A percentile compares a stretch with the other conserved stretches of the same genome.
Evolutionary conservation across 2,329 filamentous ascomycete species (phyloP).

Genomic region (Fusarium sp.): DNA sequence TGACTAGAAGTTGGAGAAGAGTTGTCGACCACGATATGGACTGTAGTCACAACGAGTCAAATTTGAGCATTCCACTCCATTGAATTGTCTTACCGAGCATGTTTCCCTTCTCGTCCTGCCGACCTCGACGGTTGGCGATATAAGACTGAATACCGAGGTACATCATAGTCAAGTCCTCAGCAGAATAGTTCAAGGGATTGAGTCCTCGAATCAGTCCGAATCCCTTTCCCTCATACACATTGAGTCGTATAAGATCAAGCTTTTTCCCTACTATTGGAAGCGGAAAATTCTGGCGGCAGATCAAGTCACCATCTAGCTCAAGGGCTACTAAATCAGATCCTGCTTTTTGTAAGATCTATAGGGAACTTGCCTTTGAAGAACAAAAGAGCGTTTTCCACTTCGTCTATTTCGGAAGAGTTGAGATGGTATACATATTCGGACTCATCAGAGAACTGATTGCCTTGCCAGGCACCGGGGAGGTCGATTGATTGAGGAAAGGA

Average conservation of each 20-base stretch:
- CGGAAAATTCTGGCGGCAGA: constrained; percentile 67
- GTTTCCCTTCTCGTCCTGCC: constrained; percentile 70
- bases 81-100: constrained; percentile 62
- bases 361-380: background rate
- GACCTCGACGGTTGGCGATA: constrained; percentile 69
- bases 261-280: constrained; percentile 65
- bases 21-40: constrained; percentile 67
- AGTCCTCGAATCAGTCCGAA: constrained; percentile 73
- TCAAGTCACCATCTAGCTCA: constrained; percentile 63
- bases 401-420: too few relatives aligned
- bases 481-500: too few relatives aligned
- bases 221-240: constrained; percentile 69
- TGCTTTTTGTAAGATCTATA: rapidly evolving
- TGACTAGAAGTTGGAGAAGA: constrained; percentile 58
- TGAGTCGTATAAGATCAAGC: constrained; percentile 61
- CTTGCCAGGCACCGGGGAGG: too few relatives aligned
- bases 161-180: constrained; percentile 70
- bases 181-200: constrained; percentile 62
- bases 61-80: too few relatives aligned
- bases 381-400: too few relatives aligned
- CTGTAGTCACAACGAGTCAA: constrained; percentile 45
- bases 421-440: too few relatives aligned
- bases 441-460: too few relatives aligned
- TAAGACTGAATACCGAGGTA: constrained; percentile 73
- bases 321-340: constrained; percentile 51